A percentile compares a stretch with the other conserved stretches of the same genome.
Conservation (phyloP, 176 grass and related monocot species). For the Aegilops tauschii region DNA sequence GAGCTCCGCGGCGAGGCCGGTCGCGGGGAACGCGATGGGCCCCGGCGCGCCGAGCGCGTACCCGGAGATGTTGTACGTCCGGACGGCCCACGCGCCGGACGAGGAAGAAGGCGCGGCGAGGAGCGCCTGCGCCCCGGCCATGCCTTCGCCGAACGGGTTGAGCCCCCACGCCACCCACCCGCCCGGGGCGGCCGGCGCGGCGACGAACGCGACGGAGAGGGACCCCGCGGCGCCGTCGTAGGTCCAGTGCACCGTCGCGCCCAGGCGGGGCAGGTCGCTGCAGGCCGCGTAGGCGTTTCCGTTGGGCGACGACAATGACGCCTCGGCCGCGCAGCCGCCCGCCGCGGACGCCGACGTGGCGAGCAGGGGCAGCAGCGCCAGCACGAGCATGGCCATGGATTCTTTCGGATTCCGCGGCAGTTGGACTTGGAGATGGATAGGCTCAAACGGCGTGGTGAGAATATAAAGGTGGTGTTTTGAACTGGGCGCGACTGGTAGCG, state of each 20-base stretch:
- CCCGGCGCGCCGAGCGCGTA: background rate
- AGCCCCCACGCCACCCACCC: constrained; percentile 75
- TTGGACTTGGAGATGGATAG: background rate
- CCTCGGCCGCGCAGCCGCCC: background rate
- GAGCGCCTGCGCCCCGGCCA: constrained; percentile 58
- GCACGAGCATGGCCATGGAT: background rate
- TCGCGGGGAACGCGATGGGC: constrained; percentile 25
- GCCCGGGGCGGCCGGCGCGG: constrained; percentile 18
- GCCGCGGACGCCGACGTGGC: background rate
- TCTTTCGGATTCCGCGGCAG: background rate
- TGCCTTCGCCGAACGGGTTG: constrained; percentile 42
- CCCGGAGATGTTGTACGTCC: constrained; percentile 43
- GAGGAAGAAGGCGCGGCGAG: constrained; percentile 35
- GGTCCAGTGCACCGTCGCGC: constrained; percentile 64
- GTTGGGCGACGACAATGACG: constrained; percentile 23
- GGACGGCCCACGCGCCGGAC: constrained; percentile 33
- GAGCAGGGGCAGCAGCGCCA: background rate
- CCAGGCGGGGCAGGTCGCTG: constrained; percentile 51
- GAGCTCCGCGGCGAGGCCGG: constrained; percentile 48
- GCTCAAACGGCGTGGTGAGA: too few relatives aligned
- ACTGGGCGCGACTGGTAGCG: too few relatives aligned
- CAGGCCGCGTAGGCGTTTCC: constrained; percentile 40
- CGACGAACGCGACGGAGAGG: constrained; percentile 58
- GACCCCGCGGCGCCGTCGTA: constrained; percentile 36
- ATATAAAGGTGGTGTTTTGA: too few relatives aligned